Evolutionary conservation across 495 filamentous ascomycete genomes (phyloP).

Genomic region (Ascobolus immersus): DNA sequence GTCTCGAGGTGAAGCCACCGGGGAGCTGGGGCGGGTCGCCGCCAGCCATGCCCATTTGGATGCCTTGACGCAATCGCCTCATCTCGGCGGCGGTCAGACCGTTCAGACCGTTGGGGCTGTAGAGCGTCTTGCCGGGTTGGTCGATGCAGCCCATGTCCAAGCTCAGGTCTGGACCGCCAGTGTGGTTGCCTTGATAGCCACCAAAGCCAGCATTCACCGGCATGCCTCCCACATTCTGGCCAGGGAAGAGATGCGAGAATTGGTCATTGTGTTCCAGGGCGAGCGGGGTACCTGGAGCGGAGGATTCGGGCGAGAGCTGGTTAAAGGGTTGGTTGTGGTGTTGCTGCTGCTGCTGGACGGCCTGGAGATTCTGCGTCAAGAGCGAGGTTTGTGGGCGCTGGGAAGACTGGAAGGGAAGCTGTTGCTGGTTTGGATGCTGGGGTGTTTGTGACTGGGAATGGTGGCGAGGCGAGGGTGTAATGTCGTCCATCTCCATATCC

Average conservation of each 20-base stretch:
- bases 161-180: constrained; percentile 28
- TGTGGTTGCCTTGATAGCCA: constrained; percentile 27
- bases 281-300: constrained; percentile 45
- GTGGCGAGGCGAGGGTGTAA: constrained; percentile 32
- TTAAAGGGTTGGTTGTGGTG: constrained; percentile 41
- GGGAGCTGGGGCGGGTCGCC: not conserved
- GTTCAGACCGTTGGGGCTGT: constrained; percentile 58
- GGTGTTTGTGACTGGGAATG: constrained; percentile 28
- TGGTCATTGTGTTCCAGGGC: constrained; percentile 23
- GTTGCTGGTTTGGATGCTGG: constrained; percentile 37
- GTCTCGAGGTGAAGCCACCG: not conserved
- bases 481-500: constrained; percentile 72
- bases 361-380: no score
- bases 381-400: no score
- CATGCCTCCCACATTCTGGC: constrained; percentile 32
- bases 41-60: constrained; percentile 12
- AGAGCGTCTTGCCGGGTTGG: constrained; percentile 81
- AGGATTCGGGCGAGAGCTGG: constrained; percentile 42
- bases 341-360: constrained; percentile 89
- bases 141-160: no score
- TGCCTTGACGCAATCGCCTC: not conserved
- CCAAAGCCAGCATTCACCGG: constrained; percentile 33
- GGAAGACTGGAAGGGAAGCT: constrained; percentile 68
- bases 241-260: constrained; percentile 11
- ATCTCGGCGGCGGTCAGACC: constrained; percentile 25